A percentile compares a stretch with the other conserved stretches of the same genome.
Evolutionary conservation across 1,139 yeast species (phyloP).

Genomic region (Taphrina sp.): DNA sequence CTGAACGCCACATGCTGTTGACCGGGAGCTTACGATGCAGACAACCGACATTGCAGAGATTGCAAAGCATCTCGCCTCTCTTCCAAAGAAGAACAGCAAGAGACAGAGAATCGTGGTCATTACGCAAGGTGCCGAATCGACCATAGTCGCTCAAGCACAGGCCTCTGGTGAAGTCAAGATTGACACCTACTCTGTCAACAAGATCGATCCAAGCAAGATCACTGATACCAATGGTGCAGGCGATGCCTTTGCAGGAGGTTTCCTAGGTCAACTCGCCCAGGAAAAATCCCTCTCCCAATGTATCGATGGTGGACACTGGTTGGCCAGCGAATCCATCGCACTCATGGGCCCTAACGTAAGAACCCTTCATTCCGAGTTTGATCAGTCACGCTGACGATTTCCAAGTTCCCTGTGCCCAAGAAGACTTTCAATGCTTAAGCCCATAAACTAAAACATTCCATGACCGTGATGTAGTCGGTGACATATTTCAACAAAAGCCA

Average conservation of each 20-base stretch:
- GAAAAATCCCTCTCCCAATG: slow-evolving; percentile 61
- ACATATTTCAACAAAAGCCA: too few relatives aligned
- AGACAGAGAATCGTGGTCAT: slow-evolving; percentile 74
- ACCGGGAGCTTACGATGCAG: slow-evolving; percentile 44
- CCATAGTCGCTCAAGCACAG: slow-evolving; percentile 60
- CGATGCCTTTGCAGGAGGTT: slow-evolving; percentile 98
- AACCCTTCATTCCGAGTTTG: background rate
- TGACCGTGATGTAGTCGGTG: too few relatives aligned
- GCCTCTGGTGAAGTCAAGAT: slow-evolving; percentile 47
- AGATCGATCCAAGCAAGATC: slow-evolving; percentile 63
- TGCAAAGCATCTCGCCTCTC: slow-evolving; percentile 76
- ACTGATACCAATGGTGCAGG: slow-evolving; percentile 99
- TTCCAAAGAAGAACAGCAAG: slow-evolving; percentile 70
- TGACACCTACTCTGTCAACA: slow-evolving; percentile 64
- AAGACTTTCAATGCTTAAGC: slow-evolving; percentile 23
- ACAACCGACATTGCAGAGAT: slow-evolving; percentile 67
- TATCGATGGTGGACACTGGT: slow-evolving; percentile 93
- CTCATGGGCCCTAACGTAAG: slow-evolving; percentile 68
- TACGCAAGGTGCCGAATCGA: slow-evolving; percentile 81
- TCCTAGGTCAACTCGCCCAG: slow-evolving; percentile 81
- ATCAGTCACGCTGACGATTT: background rate
- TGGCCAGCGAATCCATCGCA: slow-evolving; percentile 87
- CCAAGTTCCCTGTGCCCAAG: slow-evolving; percentile 24
- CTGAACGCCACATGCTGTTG: background rate
- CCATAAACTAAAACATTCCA: too few relatives aligned